phyloP scores from a whole-genome alignment of 1,139 yeast species.

The Taphrina sp. region DNA sequence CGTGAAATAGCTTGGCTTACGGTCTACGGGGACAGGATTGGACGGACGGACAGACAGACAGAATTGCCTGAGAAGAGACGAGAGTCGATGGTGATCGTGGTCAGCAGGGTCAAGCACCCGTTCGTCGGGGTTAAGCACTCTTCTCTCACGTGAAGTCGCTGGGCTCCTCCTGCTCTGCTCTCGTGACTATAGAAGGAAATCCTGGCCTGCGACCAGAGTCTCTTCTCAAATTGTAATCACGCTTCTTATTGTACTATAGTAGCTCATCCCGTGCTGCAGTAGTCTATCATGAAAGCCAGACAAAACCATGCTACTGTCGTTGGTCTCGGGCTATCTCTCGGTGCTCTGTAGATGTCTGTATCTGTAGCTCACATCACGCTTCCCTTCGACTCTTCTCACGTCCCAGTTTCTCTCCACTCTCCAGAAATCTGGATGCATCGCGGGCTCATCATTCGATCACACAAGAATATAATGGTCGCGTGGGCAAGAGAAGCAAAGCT shows the following conservation, averaged over 20 bases:
- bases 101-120: constrained; percentile 7
- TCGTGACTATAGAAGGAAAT: too few relatives aligned
- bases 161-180: too few relatives aligned
- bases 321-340: constrained; percentile 15
- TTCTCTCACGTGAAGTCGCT: too few relatives aligned
- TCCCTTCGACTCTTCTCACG: too few relatives aligned
- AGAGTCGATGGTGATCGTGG: background rate
- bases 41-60: background rate
- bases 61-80: background rate
- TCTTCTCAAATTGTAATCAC: constrained; percentile 16
- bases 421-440: too few relatives aligned
- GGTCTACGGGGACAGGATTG: background rate
- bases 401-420: too few relatives aligned
- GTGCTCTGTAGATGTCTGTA: constrained; percentile 27
- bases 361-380: constrained; percentile 9
- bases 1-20: background rate
- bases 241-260: constrained; percentile 26
- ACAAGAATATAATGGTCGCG: too few relatives aligned
- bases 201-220: background rate
- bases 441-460: too few relatives aligned
- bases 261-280: constrained; percentile 9
- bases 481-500: too few relatives aligned
- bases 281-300: constrained; percentile 29
- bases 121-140: background rate
- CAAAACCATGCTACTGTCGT: constrained; percentile 12